Evolutionary conservation across 345 rosid genomes (phyloP).

Genomic region (Geranium brycei): DNA sequence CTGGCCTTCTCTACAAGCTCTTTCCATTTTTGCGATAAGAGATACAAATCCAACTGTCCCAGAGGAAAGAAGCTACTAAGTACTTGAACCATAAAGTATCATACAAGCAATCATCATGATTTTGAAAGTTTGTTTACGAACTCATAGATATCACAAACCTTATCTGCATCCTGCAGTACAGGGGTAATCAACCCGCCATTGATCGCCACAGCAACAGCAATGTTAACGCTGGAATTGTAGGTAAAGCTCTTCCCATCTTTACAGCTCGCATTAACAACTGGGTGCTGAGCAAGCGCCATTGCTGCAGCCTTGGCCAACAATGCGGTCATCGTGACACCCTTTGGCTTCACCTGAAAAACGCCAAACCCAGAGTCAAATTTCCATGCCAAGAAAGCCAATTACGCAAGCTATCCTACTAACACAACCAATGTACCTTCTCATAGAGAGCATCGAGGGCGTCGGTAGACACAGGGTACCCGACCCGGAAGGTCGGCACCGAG

Average conservation of each 20-base stretch:
- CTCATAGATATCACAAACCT: conserved; percentile 33
- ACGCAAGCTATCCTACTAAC: too few relatives aligned
- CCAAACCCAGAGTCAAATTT: background rate
- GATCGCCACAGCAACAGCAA: conserved; percentile 91
- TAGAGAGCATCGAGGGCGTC: conserved; percentile 80
- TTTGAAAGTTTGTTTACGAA: background rate
- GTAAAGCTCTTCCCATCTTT: conserved; percentile 79
- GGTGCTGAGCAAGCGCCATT: conserved; percentile 85
- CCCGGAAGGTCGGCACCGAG: conserved; percentile 80
- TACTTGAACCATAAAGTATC: background rate
- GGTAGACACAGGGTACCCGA: conserved; percentile 69
- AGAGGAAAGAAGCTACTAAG: background rate
- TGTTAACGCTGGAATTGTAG: conserved; percentile 56
- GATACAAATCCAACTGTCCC: conserved; percentile 70
- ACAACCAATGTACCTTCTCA: too few relatives aligned
- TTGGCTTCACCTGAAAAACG: conserved; percentile 57
- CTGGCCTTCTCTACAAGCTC: conserved; percentile 87
- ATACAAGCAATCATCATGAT: background rate
- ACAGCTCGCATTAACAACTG: conserved; percentile 85
- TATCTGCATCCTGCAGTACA: conserved; percentile 89
- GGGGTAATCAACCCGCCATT: conserved; percentile 93
- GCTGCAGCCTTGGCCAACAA: conserved; percentile 89
- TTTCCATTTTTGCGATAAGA: conserved; percentile 88
- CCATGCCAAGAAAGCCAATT: background rate
- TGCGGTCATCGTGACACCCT: conserved; percentile 98